Evolutionary conservation across 768 basidiomycete species (phyloP).

Genomic region (Cystofilobasidium bisporidii): DNA sequence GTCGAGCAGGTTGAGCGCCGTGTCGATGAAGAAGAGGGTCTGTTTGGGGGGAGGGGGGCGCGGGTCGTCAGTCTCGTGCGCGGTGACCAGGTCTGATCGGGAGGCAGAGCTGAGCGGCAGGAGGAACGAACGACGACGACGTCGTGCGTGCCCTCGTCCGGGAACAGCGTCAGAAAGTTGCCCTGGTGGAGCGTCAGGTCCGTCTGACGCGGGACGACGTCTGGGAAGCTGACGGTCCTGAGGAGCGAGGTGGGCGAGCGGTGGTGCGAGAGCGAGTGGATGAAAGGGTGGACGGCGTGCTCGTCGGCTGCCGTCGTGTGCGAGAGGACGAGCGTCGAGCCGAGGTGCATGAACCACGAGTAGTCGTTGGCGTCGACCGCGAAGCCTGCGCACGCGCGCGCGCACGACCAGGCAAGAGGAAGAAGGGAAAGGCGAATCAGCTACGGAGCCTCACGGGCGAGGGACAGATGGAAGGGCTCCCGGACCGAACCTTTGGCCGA

Average conservation of each 20-base stretch:
- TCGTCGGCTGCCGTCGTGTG: conserved; percentile 46
- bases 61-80: neutral
- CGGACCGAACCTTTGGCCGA: conserved; percentile 5
- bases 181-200: conserved; percentile 48
- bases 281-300: conserved; percentile 53
- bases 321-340: conserved; percentile 52
- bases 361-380: conserved; percentile 3
- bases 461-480: too few relatives aligned
- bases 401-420: too few relatives aligned
- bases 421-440: too few relatives aligned
- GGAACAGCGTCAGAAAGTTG: conserved; percentile 48
- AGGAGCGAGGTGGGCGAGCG: neutral
- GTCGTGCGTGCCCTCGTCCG: conserved; percentile 45
- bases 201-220: conserved; percentile 48
- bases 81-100: too few relatives aligned
- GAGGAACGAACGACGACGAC: conserved; percentile 44
- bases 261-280: conserved; percentile 65
- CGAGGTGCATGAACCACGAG: conserved; percentile 36
- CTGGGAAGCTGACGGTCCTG: conserved; percentile 49
- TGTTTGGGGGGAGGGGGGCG: neutral
- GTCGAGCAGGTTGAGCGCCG: conserved; percentile 49
- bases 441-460: too few relatives aligned
- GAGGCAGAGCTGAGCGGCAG: too few relatives aligned
- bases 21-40: conserved; percentile 61
- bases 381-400: neutral